phyloP scores from a whole-genome alignment of 208 protist genomes.

The Wallacemonas sp. region DNA sequence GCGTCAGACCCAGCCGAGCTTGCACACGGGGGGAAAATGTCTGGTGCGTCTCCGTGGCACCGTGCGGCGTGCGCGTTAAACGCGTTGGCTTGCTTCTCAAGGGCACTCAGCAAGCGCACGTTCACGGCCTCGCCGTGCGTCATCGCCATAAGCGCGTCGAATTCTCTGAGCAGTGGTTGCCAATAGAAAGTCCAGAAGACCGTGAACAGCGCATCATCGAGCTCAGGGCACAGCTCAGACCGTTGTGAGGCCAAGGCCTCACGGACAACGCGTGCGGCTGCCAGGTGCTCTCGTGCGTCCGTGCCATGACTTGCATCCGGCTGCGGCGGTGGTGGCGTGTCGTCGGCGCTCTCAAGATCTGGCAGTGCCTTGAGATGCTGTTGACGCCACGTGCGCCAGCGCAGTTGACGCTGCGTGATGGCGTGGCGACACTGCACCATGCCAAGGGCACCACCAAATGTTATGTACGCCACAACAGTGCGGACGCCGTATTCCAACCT shows the following conservation, averaged over 20 bases:
- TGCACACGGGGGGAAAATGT: too few species aligned
- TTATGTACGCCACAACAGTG: conserved; percentile 48
- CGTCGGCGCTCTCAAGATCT: background rate
- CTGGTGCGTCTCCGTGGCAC: background rate
- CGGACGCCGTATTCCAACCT: conserved; percentile 38
- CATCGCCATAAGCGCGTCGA: conserved; percentile 32
- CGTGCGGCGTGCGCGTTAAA: conserved; percentile 20
- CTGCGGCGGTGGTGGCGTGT: background rate
- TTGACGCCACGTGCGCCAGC: background rate
- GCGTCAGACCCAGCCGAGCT: too few species aligned
- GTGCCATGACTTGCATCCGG: background rate
- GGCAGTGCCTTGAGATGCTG: background rate
- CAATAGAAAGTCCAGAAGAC: conserved; percentile 3
- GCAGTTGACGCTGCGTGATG: conserved; percentile 9
- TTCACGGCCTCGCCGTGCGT: conserved; percentile 53
- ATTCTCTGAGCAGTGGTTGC: conserved; percentile 30
- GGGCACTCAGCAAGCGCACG: conserved; percentile 27
- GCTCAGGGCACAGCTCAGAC: too few species aligned
- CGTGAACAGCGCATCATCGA: background rate
- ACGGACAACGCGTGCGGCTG: too few species aligned
- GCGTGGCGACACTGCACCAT: conserved; percentile 34
- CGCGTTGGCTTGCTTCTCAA: conserved; percentile 31
- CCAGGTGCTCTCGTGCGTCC: too few species aligned
- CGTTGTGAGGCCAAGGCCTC: too few species aligned
- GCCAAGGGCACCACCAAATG: conserved; percentile 42